A percentile compares a stretch with the other conserved stretches of the same genome.
phyloP scores from a whole-genome alignment of 2,329 filamentous ascomycete genomes.

The Lasiodiplodia theobromae region DNA sequence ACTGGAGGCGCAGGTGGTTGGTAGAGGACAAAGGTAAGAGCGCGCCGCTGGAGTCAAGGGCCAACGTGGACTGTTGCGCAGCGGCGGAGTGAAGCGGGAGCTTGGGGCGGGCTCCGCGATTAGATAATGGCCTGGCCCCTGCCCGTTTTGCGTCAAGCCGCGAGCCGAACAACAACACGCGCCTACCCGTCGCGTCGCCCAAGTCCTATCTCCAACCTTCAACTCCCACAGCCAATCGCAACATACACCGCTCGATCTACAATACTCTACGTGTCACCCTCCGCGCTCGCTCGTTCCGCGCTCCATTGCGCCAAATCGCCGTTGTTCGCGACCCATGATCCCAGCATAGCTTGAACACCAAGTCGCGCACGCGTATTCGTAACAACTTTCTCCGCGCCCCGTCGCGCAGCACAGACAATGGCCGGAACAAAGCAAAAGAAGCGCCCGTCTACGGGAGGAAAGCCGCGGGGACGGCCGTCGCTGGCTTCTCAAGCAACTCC shows the following conservation, averaged over 20 bases:
- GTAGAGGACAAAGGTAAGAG: background rate
- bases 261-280: background rate
- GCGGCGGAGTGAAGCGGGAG: background rate
- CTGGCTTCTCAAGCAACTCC: background rate
- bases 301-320: background rate
- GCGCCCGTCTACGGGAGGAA: slow-evolving; percentile 5
- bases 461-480: slow-evolving; percentile 3
- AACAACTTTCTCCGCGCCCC: background rate
- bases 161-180: slow-evolving; percentile 9
- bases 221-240: background rate
- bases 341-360: slow-evolving; percentile 9
- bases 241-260: background rate
- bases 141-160: slow-evolving; percentile 1
- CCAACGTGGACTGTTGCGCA: slow-evolving; percentile 23
- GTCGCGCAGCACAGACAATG: slow-evolving; percentile 3
- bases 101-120: background rate
- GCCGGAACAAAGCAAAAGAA: slow-evolving; percentile 7
- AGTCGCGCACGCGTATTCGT: background rate
- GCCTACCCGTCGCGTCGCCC: background rate
- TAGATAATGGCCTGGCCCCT: slow-evolving; percentile 8
- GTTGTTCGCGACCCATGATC: background rate
- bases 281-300: background rate
- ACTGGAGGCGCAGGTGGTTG: background rate
- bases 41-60: background rate
- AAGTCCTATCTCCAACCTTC: no score